These are phyloP conservation scores for Gypsophila paniculata DNA, from an alignment of 179 eudicot species.

Conservation along the genomic window DNA sequence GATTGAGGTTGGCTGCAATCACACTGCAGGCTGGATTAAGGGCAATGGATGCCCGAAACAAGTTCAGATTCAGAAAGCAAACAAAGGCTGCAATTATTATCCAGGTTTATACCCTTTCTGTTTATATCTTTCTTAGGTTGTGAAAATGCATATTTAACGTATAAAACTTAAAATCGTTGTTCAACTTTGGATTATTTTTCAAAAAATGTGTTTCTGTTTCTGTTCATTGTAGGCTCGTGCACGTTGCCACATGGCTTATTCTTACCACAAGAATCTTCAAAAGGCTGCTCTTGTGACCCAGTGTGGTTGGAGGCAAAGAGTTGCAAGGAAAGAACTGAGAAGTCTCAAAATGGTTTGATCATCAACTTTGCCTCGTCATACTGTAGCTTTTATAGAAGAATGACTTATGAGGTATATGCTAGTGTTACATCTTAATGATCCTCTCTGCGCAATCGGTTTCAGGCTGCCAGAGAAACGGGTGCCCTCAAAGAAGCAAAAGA, in stretches of 20 bases:
- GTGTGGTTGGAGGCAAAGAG: slow-evolving; percentile 88
- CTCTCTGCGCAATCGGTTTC: slow-evolving; percentile 21
- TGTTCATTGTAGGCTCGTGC: slow-evolving; percentile 55
- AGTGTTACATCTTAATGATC: slow-evolving; percentile 14
- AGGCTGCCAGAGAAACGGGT: slow-evolving; percentile 98
- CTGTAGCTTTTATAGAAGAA: not conserved
- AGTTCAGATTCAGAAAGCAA: slow-evolving; percentile 75
- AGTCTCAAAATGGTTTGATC: slow-evolving; percentile 79
- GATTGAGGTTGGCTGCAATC: slow-evolving; percentile 51
- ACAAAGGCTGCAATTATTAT: slow-evolving; percentile 78
- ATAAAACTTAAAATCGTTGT: not conserved
- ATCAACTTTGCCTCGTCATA: slow-evolving; percentile 13
- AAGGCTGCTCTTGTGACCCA: slow-evolving; percentile 77
- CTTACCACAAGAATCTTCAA: slow-evolving; percentile 73
- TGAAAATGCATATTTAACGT: not conserved
- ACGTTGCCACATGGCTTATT: slow-evolving; percentile 60
- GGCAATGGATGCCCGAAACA: slow-evolving; percentile 83
- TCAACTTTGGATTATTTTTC: slow-evolving; percentile 6
- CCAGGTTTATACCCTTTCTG: slow-evolving; percentile 51
- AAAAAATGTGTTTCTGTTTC: not conserved
- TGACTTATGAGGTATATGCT: not conserved
- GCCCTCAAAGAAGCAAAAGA: slow-evolving; percentile 96
- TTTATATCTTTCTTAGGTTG: slow-evolving; percentile 11
- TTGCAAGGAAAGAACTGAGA: slow-evolving; percentile 85
- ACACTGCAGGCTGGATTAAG: slow-evolving; percentile 82